Base-by-base conservation (phyloP, 2,329 filamentous ascomycete genomes). In the Colletotrichum graminicola region DNA sequence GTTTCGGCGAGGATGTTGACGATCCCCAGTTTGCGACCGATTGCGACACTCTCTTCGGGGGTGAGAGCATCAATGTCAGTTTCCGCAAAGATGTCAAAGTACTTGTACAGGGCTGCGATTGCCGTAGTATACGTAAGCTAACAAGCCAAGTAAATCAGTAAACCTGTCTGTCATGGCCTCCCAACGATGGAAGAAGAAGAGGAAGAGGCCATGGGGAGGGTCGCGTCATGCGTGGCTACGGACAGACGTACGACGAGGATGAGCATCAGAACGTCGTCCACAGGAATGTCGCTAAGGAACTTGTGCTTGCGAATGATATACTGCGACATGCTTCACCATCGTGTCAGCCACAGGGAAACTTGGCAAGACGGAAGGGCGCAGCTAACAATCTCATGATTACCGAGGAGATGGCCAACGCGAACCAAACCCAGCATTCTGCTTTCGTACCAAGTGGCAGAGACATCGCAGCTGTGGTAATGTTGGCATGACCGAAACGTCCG, bases 351-450 rank as follows among this genome's bases (percentile, higher is more conserved):
- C 45, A 23, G 36, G 43, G 16, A 14, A 21, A 3, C 41, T 26
- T 0, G 29, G 23, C 26, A 12, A 18, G 10, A 14, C 4, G 3
- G 26, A 49, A 23, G 7, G 39, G 14, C 11, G 7, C 23, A 12
- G 64, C 65, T 18, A 6, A 72, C 69, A 62, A 72, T 64, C 69
- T 61, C n/a, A 59, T 29, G 16, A 62, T 29, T 10, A 72, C 69
- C n/a, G 66, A 55, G 8, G 21, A 29, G 14, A 64, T 55, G 21
- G 66, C 69, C 14, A 72, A 26, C 7, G 36, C 8, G 14, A 60
- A 72, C 69, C 66, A 72, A 3, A 51, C 21, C 69, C 66, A 72
- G n/a, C 65, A 69, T 52, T 72, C 69, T 45, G 34, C 69, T n/a
- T 10, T 64, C 60, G 56, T 34, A 16, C 56, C 41, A 12, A 21